phyloP scores from a whole-genome alignment of 2,329 filamentous ascomycete species.

The Ophiostoma perfectum region DNA sequence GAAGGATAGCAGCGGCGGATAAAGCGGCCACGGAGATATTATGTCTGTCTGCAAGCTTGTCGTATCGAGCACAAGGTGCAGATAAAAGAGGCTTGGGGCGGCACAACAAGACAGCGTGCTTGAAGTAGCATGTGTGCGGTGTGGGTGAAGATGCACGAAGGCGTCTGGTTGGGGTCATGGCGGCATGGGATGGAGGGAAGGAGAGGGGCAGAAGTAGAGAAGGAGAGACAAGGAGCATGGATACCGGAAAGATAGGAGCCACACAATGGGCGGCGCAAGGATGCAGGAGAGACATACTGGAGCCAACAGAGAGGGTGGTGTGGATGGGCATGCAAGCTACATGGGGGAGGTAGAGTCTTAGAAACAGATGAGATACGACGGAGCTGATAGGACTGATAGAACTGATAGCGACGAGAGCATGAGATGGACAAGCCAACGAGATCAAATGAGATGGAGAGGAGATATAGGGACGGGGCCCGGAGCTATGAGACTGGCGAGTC shows the following conservation, averaged over 20 bases:
- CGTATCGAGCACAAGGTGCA: background rate
- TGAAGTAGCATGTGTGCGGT: background rate
- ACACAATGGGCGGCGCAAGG: background rate
- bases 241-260: background rate
- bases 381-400: too few species aligned
- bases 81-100: background rate
- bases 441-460: background rate
- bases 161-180: too few species aligned
- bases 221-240: background rate
- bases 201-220: too few species aligned
- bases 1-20: background rate
- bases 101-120: background rate
- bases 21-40: background rate
- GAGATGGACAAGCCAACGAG: background rate
- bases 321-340: background rate
- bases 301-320: background rate
- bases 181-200: too few species aligned
- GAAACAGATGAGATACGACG: background rate
- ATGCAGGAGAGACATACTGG: background rate
- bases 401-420: too few species aligned
- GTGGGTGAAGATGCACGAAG: background rate
- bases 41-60: background rate
- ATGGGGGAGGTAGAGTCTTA: background rate
- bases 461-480: background rate
- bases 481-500: background rate